Evolutionary conservation across 495 filamentous ascomycete genomes (phyloP).

Genomic region (Annulohypoxylon moriforme): DNA sequence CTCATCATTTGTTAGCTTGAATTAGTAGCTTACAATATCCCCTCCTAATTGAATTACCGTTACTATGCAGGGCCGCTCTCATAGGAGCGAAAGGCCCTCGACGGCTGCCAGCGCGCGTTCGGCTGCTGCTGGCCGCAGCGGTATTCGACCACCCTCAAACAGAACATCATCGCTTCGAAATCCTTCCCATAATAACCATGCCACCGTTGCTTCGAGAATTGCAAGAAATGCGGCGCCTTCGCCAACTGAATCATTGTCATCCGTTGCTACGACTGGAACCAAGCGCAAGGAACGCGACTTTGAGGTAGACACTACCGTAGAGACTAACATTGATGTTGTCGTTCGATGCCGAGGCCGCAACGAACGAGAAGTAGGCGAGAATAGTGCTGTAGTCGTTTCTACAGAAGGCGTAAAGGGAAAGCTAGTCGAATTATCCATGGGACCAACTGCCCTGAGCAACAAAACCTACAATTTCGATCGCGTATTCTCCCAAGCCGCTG

Average conservation of each 20-base stretch:
- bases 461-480: conserved; percentile 98
- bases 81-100: conserved; percentile 45
- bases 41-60: conserved; percentile 3
- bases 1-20: conserved; percentile 30
- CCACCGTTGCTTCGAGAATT: conserved; percentile 48
- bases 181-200: conserved; percentile 35
- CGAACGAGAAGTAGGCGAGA: conserved; percentile 90
- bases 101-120: conserved; percentile 39
- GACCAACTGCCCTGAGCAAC: conserved; percentile 88
- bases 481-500: conserved; percentile 95
- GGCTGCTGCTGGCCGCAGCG: conserved; percentile 35
- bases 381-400: conserved; percentile 88
- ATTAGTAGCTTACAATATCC: conserved; percentile 36
- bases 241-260: conserved; percentile 71
- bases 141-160: conserved; percentile 48
- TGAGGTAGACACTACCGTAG: conserved; percentile 71
- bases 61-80: conserved; percentile 48
- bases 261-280: conserved; percentile 63
- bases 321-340: conserved; percentile 97
- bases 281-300: conserved; percentile 88
- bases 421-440: conserved; percentile 88
- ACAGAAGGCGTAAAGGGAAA: conserved; percentile 89
- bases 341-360: conserved; percentile 93
- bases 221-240: conserved; percentile 65
- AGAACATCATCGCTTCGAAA: conserved; percentile 42